A percentile compares a stretch with the other conserved stretches of the same genome.
Evolutionary conservation across 2,329 filamentous ascomycete genomes (phyloP).

Genomic region (Sphaerulina musiva): DNA sequence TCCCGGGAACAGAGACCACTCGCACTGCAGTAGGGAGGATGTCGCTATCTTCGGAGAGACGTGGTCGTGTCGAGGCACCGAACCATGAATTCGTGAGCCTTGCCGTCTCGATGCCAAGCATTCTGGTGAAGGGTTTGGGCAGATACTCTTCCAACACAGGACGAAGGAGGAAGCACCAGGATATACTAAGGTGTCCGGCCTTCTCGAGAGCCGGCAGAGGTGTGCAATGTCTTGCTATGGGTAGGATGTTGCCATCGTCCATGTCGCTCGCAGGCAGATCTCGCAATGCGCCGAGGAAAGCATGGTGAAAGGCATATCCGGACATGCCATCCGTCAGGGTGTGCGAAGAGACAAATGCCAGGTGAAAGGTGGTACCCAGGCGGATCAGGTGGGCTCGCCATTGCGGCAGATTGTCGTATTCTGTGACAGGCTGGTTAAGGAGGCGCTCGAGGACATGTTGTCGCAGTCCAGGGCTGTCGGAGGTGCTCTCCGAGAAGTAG

Average conservation of each 20-base stretch:
- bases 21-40: slow-evolving; percentile 30
- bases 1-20: slow-evolving; percentile 31
- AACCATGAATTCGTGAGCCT: slow-evolving; percentile 26
- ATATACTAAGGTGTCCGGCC: slow-evolving; percentile 37
- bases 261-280: not conserved
- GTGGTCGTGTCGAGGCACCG: slow-evolving; percentile 17
- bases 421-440: slow-evolving; percentile 34
- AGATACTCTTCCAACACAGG: slow-evolving; percentile 37
- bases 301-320: slow-evolving; percentile 40
- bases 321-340: slow-evolving; percentile 41
- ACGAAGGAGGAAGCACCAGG: slow-evolving; percentile 41
- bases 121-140: slow-evolving; percentile 32
- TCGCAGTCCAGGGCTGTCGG: slow-evolving; percentile 18
- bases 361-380: slow-evolving; percentile 4
- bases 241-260: slow-evolving; percentile 14
- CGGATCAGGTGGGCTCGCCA: slow-evolving; percentile 33
- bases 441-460: slow-evolving; percentile 27
- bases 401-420: slow-evolving; percentile 32
- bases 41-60: not conserved
- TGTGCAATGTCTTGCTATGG: slow-evolving; percentile 7
- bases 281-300: slow-evolving; percentile 33
- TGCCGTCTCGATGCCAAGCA: slow-evolving; percentile 33
- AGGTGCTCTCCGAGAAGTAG: slow-evolving; percentile 24
- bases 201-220: slow-evolving; percentile 37
- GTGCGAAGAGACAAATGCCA: slow-evolving; percentile 43